Conservation (phyloP, 2,329 filamentous ascomycete species). For the Trichoderma sp. region DNA sequence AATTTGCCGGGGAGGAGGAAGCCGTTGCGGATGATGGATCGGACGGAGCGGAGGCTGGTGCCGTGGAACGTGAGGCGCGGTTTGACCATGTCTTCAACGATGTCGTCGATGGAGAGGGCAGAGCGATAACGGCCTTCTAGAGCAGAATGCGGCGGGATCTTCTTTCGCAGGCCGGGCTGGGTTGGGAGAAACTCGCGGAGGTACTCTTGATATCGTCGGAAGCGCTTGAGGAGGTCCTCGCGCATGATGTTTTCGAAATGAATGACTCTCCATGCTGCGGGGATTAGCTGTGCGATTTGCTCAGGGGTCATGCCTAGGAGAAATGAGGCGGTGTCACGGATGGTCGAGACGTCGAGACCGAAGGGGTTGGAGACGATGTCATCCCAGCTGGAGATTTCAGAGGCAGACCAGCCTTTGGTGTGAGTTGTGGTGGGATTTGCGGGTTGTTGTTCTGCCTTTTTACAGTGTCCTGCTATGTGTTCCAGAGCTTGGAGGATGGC, state of each 20-base stretch:
- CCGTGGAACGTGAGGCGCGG: conserved; percentile 42
- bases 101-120: conserved; percentile 25
- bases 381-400: conserved; percentile 19
- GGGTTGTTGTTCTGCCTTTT: not conserved
- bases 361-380: conserved; percentile 22
- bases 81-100: conserved; percentile 36
- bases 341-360: conserved; percentile 23
- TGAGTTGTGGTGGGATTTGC: not conserved
- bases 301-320: conserved; percentile 31
- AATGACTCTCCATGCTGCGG: conserved; percentile 33
- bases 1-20: conserved; percentile 38
- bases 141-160: conserved; percentile 22
- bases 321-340: conserved; percentile 22
- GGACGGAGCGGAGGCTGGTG: conserved; percentile 34
- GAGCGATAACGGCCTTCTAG: conserved; percentile 11
- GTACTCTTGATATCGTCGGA: conserved; percentile 27
- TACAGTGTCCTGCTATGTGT: not conserved
- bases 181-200: conserved; percentile 28
- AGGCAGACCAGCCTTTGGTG: conserved; percentile 20
- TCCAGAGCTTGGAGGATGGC: not conserved
- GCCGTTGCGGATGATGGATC: conserved; percentile 43
- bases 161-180: conserved; percentile 14
- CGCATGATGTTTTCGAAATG: conserved; percentile 41
- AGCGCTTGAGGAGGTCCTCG: conserved; percentile 31
- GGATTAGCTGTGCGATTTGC: conserved; percentile 33